Base-by-base conservation (phyloP, 257 asterid species). In the Lycium ferocissimum region DNA sequence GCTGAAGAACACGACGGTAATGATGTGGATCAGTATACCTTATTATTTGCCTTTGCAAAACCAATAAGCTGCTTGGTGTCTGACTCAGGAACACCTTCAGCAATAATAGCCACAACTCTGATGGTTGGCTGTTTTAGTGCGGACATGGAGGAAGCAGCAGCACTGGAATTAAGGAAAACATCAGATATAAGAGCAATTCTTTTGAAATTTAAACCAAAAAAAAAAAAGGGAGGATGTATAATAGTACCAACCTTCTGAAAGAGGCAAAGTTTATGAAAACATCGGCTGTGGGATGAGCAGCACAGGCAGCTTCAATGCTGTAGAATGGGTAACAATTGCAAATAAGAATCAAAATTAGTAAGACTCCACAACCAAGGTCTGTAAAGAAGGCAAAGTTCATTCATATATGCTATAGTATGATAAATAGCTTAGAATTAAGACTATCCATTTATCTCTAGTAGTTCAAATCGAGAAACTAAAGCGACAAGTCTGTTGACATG, bases 241-340 rank as follows among this genome's bases (percentile, higher is more conserved):
- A 70, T 57, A 89, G 79, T 81, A 65, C 90, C 65, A 90, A 97
- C 99, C 99, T 97, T 94, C 99, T 93, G 88, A 84, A 97, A 45
- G 99, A 97, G 84, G 99, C 99, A 84, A 97, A 97, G 90, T 97
- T 95, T 70, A 97, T 97, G 96, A 97, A 97, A 59, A 97, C 99
- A 92, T 97, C 99, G 66, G 99, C 98, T 4, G 98, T 97, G 56
- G 99, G 98, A 85, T 95, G 98, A 9, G 98, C 95, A 73, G 98
- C 96, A 90, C 96, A 92, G 79, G 99, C 98, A n/a, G 98, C 97
- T 87, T 95, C 99, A 88, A 95, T 84, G 79, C 99, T 97, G 98
- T 86, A 85, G 80, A 7, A 49, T 12, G 26, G 78, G 85, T 38
- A 86, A 81, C 61, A 80, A 33, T 51, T 13, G 65, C 51, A 10